Base-by-base conservation (phyloP, 352 stramenopile species). In the Phytophthora meadii region DNA sequence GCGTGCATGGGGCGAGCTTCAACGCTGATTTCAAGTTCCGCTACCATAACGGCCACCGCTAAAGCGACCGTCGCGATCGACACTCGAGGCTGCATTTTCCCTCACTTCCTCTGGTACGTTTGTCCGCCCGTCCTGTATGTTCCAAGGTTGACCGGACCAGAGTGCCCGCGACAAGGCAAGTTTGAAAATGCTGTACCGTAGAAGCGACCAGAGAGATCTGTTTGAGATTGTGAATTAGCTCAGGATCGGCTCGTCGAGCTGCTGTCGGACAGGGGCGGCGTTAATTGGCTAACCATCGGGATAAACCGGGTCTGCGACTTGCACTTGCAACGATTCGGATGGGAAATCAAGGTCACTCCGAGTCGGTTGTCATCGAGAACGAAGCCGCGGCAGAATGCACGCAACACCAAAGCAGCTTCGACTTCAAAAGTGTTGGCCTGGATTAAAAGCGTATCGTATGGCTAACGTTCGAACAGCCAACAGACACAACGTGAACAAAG, bases 1-100 rank as follows among this genome's bases (percentile, higher is more conserved):
- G 70, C 76, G 58, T 84, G 78, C 75, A 87, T 82, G 24, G 72
- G 78, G 32, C 72, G 70, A 6, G 72, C 70, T 3, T 66, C 24
- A 4, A 55, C 42, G 6, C 66, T 46, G 17, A 82, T 49, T 44
- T 66, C 7, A 46, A 71, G 12, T 51, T 59, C 19, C 40, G 52
- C 34, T 6, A 55, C 42, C 40, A 65, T 54, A n/a, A 68, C 36
- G n/a, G 46, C 52, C 42, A 73, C 22, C 11, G 57, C 64, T 25
- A 79, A 40, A 5, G 58, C 41, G 28, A 80, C 48, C 17, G 56
- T 44, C 22, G 49, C 30, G 11, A 34, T 51, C 37, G 72, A 80
- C 39, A 74, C 51, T 59, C 41, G 50, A 61, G 53, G 40, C 51
- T 66, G 56, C 65, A 74, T 77, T 14, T 65, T 36, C 30, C 30